A percentile compares a stretch with the other conserved stretches of the same genome.
Conservation (phyloP, 305 asterid genomes). For the Nicotiana rustica region DNA sequence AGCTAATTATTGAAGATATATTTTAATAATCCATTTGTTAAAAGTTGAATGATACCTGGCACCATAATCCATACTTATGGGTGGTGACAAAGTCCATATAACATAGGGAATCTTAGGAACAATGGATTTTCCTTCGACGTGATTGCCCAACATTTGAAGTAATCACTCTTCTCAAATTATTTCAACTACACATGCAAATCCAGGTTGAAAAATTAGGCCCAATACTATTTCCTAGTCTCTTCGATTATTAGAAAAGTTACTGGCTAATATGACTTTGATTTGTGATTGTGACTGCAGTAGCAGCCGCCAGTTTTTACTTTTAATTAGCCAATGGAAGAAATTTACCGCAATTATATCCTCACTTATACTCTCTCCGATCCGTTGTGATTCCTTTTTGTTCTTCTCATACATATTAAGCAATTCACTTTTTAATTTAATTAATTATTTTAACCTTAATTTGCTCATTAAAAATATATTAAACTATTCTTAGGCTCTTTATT, state of each 20-base stretch:
- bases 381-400: too few species aligned
- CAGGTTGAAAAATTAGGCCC: background rate
- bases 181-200: background rate
- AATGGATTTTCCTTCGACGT: background rate
- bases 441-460: too few species aligned
- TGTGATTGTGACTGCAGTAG: background rate
- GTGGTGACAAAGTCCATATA: background rate
- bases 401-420: too few species aligned
- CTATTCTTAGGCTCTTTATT: too few species aligned
- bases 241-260: slow-evolving; percentile 11
- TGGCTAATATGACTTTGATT: background rate
- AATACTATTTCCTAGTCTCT: background rate
- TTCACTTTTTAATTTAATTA: too few species aligned
- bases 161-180: background rate
- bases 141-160: too few species aligned
- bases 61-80: background rate
- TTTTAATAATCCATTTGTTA: background rate
- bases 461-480: too few species aligned
- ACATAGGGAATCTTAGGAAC: background rate
- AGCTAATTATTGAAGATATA: background rate
- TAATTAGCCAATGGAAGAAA: background rate
- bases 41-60: background rate
- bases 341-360: slow-evolving; percentile 12
- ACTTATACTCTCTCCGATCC: background rate
- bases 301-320: background rate